Evolutionary conservation across 495 filamentous ascomycete genomes (phyloP).

Genomic region (Choiromyces venosus): DNA sequence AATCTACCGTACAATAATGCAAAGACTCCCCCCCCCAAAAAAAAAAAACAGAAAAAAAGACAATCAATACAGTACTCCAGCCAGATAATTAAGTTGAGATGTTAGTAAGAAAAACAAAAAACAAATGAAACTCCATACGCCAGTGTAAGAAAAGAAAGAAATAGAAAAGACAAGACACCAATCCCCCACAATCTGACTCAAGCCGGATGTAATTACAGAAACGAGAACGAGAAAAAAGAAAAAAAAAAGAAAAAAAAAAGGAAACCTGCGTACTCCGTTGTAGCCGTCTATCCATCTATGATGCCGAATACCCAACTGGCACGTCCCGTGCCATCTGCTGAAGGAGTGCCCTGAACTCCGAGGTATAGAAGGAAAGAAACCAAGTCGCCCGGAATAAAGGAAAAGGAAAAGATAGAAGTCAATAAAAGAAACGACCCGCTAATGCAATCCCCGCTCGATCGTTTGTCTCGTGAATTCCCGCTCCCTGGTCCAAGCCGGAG

Average conservation of each 20-base stretch:
- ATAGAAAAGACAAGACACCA: conserved; percentile 5
- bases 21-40: conserved; percentile 12
- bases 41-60: conserved; percentile 12
- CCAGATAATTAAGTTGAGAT: neutral
- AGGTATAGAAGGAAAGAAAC: conserved; percentile 5
- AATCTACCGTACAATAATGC: neutral
- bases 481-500: neutral
- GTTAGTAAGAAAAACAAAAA: conserved; percentile 3
- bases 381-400: conserved; percentile 4
- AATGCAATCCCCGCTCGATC: neutral
- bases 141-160: conserved; percentile 5
- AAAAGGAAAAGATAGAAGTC: conserved; percentile 14
- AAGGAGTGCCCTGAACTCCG: conserved; percentile 14
- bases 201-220: conserved; percentile 2
- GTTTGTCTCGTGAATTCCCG: neutral
- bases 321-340: conserved; percentile 3
- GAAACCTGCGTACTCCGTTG: neutral
- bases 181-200: conserved; percentile 17
- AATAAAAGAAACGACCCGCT: conserved; percentile 6
- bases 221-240: neutral
- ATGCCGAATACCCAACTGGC: conserved; percentile 19
- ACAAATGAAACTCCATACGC: conserved; percentile 7
- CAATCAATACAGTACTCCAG: conserved; percentile 5
- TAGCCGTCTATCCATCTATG: conserved; percentile 15
- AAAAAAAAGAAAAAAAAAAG: neutral